Conservation (phyloP, 2,329 filamentous ascomycete genomes). For the Zasmidium cellare region DNA sequence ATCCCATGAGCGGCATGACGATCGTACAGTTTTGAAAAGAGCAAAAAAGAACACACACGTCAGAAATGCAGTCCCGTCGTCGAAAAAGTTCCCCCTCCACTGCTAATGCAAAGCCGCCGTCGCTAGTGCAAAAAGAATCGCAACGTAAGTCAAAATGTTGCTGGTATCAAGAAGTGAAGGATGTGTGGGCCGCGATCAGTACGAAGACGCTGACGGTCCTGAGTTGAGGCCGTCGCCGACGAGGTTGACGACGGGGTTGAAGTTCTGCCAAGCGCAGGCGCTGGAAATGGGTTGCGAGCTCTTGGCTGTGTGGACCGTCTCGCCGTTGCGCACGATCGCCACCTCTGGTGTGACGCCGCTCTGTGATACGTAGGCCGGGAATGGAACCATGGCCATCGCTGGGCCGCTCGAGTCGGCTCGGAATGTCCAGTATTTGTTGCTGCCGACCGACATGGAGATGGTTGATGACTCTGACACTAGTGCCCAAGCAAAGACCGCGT, state of each 20-base stretch:
- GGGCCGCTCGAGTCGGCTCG: slow-evolving; percentile 31
- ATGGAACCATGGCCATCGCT: slow-evolving; percentile 34
- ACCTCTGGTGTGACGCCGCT: slow-evolving; percentile 33
- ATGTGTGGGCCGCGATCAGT: too few species aligned
- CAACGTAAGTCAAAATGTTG: slow-evolving; percentile 9
- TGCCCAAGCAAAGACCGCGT: slow-evolving; percentile 42
- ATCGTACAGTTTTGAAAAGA: slow-evolving; percentile 17
- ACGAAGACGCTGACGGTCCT: neutral
- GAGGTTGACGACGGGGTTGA: slow-evolving; percentile 39
- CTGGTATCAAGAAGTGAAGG: slow-evolving; percentile 12
- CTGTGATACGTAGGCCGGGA: slow-evolving; percentile 31
- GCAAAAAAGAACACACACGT: neutral
- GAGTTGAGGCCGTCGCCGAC: slow-evolving; percentile 30
- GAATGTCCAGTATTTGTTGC: slow-evolving; percentile 38
- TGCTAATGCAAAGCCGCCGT: too few species aligned
- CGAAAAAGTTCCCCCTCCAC: too few species aligned
- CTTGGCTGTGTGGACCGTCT: slow-evolving; percentile 25
- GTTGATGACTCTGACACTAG: slow-evolving; percentile 33
- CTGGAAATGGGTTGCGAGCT: slow-evolving; percentile 31
- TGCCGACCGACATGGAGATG: slow-evolving; percentile 36
- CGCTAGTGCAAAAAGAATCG: slow-evolving; percentile 17
- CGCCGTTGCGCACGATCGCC: slow-evolving; percentile 32
- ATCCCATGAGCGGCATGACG: slow-evolving; percentile 17
- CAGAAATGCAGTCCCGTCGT: neutral
- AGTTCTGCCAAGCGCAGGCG: slow-evolving; percentile 35